Percentiles rank a stretch among this genome's conserved stretches.
These are phyloP conservation scores for Fusarium transvaalense DNA, from an alignment of 2,329 filamentous ascomycete genomes.

Conservation along the genomic window DNA sequence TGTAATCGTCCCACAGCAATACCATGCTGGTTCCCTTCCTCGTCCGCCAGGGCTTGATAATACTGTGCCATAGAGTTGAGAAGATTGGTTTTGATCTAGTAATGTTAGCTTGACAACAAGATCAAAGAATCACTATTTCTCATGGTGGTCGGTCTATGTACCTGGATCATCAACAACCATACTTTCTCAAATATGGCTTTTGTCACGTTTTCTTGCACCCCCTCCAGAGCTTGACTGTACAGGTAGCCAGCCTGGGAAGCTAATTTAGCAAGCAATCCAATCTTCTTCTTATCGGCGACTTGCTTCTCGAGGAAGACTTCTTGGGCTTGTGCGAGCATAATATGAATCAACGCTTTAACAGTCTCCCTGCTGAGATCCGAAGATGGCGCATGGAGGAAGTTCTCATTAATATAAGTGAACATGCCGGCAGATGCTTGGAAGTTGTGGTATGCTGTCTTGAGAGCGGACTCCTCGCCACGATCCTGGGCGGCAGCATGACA, in stretches of 20 bases:
- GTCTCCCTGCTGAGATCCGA: conserved; percentile 96
- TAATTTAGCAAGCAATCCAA: conserved; percentile 89
- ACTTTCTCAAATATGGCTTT: conserved; percentile 94
- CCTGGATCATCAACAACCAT: conserved; percentile 86
- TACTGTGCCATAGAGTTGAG: conserved; percentile 91
- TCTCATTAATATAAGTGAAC: conserved; percentile 99
- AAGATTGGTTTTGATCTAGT: conserved; percentile 81
- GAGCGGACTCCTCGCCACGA: conserved; percentile 87
- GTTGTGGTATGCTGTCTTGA: conserved; percentile 97
- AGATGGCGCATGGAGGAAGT: conserved; percentile 96
- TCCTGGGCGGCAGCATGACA: conserved; percentile 96
- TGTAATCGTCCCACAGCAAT: conserved; percentile 85
- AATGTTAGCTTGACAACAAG: conserved; percentile 29
- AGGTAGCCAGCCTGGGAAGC: conserved; percentile 91
- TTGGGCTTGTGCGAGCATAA: conserved; percentile 95
- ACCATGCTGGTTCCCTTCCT: conserved; percentile 89
- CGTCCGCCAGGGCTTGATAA: conserved; percentile 91
- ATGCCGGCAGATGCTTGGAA: conserved; percentile 98
- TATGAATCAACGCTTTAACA: conserved; percentile 90
- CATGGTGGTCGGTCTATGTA: conserved; percentile 51
- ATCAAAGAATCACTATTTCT: neutral
- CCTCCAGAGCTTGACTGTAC: conserved; percentile 89
- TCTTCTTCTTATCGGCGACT: conserved; percentile 91
- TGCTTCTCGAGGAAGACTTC: conserved; percentile 99
- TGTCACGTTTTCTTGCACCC: conserved; percentile 90